A percentile compares a stretch with the other conserved stretches of the same genome.
These are phyloP conservation scores for Bipolaris victoriae DNA, from an alignment of 2,329 filamentous ascomycete species.

Conservation along the genomic window DNA sequence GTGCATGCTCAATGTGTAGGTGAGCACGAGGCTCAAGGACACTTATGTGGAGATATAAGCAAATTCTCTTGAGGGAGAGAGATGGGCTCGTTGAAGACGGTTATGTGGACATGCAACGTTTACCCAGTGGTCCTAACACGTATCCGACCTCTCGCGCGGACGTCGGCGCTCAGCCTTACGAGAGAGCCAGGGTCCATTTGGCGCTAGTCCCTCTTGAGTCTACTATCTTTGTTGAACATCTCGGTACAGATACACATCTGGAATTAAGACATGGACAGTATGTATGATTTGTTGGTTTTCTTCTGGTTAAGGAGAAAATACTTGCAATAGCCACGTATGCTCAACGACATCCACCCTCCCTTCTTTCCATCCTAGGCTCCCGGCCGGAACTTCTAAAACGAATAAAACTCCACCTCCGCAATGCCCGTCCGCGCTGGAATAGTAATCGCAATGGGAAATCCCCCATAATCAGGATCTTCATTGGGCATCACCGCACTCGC, in stretches of 20 bases:
- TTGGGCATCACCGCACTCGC: constrained; percentile 62
- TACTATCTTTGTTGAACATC: neutral
- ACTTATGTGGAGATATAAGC: constrained; percentile 1
- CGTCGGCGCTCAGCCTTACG: constrained; percentile 34
- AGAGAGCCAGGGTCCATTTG: constrained; percentile 13
- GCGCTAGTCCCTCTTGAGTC: constrained; percentile 3
- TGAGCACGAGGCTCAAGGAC: constrained; percentile 2
- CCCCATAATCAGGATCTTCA: constrained; percentile 62
- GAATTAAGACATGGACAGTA: too few species aligned
- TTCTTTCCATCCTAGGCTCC: neutral
- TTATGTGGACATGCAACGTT: constrained; percentile 17
- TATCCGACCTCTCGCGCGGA: constrained; percentile 38
- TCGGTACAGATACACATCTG: too few species aligned
- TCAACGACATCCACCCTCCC: neutral
- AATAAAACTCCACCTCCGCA: constrained; percentile 23
- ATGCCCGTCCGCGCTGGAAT: constrained; percentile 57
- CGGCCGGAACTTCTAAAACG: constrained; percentile 1
- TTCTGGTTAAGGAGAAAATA: neutral
- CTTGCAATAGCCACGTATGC: neutral
- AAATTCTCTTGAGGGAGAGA: constrained; percentile 1
- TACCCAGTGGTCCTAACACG: constrained; percentile 43
- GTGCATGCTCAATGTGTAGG: constrained; percentile 67
- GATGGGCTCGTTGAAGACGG: constrained; percentile 5
- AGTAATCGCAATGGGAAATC: constrained; percentile 62
- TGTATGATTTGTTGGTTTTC: neutral